Conservation (phyloP, 805 yeast genomes). For the Ogataea methanolica region DNA sequence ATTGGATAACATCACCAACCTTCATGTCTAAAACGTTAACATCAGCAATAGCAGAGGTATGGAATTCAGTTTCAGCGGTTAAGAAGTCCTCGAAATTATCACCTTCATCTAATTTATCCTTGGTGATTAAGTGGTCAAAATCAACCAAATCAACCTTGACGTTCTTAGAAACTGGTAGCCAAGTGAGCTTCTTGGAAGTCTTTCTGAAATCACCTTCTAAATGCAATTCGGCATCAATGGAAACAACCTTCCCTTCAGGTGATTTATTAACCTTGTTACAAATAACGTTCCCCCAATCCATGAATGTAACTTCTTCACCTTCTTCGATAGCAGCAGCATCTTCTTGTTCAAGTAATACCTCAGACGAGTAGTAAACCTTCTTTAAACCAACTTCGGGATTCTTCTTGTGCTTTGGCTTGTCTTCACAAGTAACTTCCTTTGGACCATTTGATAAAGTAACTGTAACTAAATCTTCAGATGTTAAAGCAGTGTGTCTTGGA, state of each 20-base stretch:
- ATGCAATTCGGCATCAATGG: slow-evolving; percentile 74
- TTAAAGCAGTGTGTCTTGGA: slow-evolving; percentile 89
- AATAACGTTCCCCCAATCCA: slow-evolving; percentile 98
- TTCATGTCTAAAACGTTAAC: slow-evolving; percentile 69
- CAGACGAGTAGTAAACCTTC: slow-evolving; percentile 61
- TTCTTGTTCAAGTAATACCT: slow-evolving; percentile 76
- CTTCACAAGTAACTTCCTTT: slow-evolving; percentile 53
- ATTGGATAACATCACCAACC: slow-evolving; percentile 86
- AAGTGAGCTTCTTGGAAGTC: slow-evolving; percentile 89
- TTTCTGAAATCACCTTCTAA: slow-evolving; percentile 96
- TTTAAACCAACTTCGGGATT: slow-evolving; percentile 87
- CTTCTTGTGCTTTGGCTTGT: slow-evolving; percentile 91
- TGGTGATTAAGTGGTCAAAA: slow-evolving; percentile 91
- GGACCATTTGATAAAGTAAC: slow-evolving; percentile 71
- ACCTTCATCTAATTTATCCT: slow-evolving; percentile 91
- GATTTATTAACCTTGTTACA: slow-evolving; percentile 64
- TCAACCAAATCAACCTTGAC: slow-evolving; percentile 77
- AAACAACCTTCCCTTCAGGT: slow-evolving; percentile 48
- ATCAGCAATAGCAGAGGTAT: slow-evolving; percentile 73
- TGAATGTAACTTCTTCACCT: slow-evolving; percentile 91
- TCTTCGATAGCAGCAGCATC: slow-evolving; percentile 67
- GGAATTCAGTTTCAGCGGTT: slow-evolving; percentile 85
- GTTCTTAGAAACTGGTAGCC: slow-evolving; percentile 82
- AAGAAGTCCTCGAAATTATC: slow-evolving; percentile 90
- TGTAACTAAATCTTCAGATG: slow-evolving; percentile 57